Conservation (phyloP, 306 rosid genomes). For the Prunus persica region Prunus_persica_NCBIv2 NC_034012.1:9632501-9633000, state of each 20-base stretch:
- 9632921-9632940: too few relatives aligned
- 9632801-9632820: constrained; percentile 31
- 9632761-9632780: constrained; percentile 40
- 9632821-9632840: constrained; percentile 17
- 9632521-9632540: constrained; percentile 33
- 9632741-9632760: constrained; percentile 67
- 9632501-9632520: constrained; percentile 37
- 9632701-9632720: constrained; percentile 56
- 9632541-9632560: constrained; percentile 30
- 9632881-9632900: too few relatives aligned
- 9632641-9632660: constrained; percentile 41
- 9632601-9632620: constrained; percentile 65
- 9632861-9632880: too few relatives aligned
- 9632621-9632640: constrained; percentile 46
- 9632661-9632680: constrained; percentile 48
- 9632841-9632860: not conserved
- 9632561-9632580: constrained; percentile 36
- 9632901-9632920: too few relatives aligned
- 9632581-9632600: constrained; percentile 53
- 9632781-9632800: constrained; percentile 60
- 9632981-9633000: too few relatives aligned
- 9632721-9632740: constrained; percentile 58
- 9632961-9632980: too few relatives aligned
- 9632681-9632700: constrained; percentile 52
- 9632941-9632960: too few relatives aligned